Conservation (phyloP, 2,329 filamentous ascomycete species). For the Aspergillus caelatus region DNA sequence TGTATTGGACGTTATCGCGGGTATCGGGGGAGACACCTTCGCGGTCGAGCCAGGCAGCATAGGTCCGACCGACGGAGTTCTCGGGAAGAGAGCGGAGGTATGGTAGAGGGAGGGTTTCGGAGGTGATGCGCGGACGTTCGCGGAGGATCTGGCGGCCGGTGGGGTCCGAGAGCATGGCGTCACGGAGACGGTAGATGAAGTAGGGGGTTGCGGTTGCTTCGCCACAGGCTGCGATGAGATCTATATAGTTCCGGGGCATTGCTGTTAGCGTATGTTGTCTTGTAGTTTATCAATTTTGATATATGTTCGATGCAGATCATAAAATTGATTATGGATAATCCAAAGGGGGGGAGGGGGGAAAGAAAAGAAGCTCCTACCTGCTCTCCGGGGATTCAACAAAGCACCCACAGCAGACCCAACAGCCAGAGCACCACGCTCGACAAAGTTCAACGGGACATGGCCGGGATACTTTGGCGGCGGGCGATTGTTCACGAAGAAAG, state of each 20-base stretch:
- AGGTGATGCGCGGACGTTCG: constrained; percentile 85
- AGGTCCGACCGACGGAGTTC: constrained; percentile 77
- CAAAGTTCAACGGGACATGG: constrained; percentile 81
- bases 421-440: constrained; percentile 75
- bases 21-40: constrained; percentile 95
- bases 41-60: constrained; percentile 87
- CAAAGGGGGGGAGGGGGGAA: neutral
- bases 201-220: constrained; percentile 93
- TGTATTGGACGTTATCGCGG: constrained; percentile 77
- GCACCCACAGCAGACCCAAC: constrained; percentile 63
- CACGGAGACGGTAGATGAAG: constrained; percentile 88
- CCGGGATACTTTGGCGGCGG: constrained; percentile 86
- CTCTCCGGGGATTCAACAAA: constrained; percentile 75
- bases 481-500: constrained; percentile 82
- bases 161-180: constrained; percentile 82
- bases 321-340: neutral
- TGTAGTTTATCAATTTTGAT: neutral
- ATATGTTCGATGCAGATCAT: neutral
- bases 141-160: constrained; percentile 90
- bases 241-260: constrained; percentile 46
- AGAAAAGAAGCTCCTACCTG: constrained; percentile 55
- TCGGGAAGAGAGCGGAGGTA: constrained; percentile 71
- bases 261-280: neutral
- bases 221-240: constrained; percentile 91
- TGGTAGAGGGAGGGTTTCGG: constrained; percentile 66